These are phyloP conservation scores for Cladosporium phlei DNA, from an alignment of 2,329 filamentous ascomycete species.

Conservation along the genomic window DNA sequence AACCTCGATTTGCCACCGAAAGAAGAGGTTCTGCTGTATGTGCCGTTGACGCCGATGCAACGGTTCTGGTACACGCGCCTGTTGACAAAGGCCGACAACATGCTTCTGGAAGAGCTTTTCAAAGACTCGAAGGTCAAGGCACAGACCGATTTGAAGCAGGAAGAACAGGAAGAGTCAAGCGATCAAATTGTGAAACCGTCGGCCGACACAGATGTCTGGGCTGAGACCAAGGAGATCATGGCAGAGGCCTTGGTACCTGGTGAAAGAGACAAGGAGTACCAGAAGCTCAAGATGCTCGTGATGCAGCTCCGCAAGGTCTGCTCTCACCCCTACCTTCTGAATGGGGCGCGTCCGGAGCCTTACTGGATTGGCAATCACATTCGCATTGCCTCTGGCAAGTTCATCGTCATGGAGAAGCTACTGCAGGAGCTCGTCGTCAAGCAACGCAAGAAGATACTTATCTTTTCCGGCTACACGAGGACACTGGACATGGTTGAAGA, in stretches of 20 bases:
- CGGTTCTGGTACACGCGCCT: slow-evolving; percentile 55
- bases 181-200: too few relatives aligned
- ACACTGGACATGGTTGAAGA: slow-evolving; percentile 51
- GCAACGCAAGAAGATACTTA: slow-evolving; percentile 50
- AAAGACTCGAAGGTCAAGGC: slow-evolving; percentile 44
- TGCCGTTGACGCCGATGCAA: slow-evolving; percentile 56
- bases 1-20: slow-evolving; percentile 54
- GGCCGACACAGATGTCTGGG: slow-evolving; percentile 39
- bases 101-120: slow-evolving; percentile 51
- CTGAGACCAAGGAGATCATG: slow-evolving; percentile 42
- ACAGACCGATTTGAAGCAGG: slow-evolving; percentile 33
- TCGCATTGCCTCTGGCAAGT: slow-evolving; percentile 51
- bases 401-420: slow-evolving; percentile 51
- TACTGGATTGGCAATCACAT: slow-evolving; percentile 46
- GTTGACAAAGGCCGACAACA: slow-evolving; percentile 50
- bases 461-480: slow-evolving; percentile 53
- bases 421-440: slow-evolving; percentile 46
- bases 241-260: slow-evolving; percentile 29
- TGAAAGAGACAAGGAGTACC: slow-evolving; percentile 23
- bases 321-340: slow-evolving; percentile 51
- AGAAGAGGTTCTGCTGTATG: slow-evolving; percentile 53
- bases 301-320: slow-evolving; percentile 55
- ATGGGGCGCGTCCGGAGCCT: slow-evolving; percentile 41
- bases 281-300: slow-evolving; percentile 49
- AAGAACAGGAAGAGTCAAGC: too few relatives aligned